These are phyloP conservation scores for Blechomonas ayalai DNA, from an alignment of 208 protist species.

Conservation along the genomic window DNA sequence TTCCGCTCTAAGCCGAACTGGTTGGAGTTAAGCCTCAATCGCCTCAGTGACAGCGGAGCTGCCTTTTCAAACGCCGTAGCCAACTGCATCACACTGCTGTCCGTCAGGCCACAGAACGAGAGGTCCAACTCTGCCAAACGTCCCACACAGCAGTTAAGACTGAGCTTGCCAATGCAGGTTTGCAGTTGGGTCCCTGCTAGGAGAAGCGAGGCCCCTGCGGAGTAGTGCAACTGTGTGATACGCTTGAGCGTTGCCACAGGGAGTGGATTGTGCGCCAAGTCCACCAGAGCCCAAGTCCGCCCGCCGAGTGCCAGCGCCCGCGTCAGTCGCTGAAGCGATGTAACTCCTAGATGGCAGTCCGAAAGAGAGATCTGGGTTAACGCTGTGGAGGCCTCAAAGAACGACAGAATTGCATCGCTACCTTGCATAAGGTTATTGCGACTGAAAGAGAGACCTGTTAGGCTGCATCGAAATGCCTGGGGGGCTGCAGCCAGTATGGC, in stretches of 20 bases:
- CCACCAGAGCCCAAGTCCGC: slow-evolving; percentile 17
- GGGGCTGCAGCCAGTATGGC: slow-evolving; percentile 12
- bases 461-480: neutral
- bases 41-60: slow-evolving; percentile 28
- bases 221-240: slow-evolving; percentile 12
- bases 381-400: slow-evolving; percentile 17
- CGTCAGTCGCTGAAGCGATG: slow-evolving; percentile 8
- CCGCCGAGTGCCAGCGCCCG: too few relatives aligned
- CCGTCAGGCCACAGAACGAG: slow-evolving; percentile 22
- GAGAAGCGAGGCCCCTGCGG: slow-evolving; percentile 6
- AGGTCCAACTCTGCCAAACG: slow-evolving; percentile 30
- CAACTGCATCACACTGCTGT: slow-evolving; percentile 32
- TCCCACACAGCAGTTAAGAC: slow-evolving; percentile 7
- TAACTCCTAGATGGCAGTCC: neutral
- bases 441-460: slow-evolving; percentile 28
- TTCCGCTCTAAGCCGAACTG: slow-evolving; percentile 14
- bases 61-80: slow-evolving; percentile 24
- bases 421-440: slow-evolving; percentile 12
- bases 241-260: slow-evolving; percentile 13
- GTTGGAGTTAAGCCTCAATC: slow-evolving; percentile 38
- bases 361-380: slow-evolving; percentile 8
- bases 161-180: slow-evolving; percentile 19
- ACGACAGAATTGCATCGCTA: slow-evolving; percentile 13
- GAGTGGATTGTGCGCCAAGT: slow-evolving; percentile 13
- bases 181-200: slow-evolving; percentile 10